Conservation (phyloP, 495 filamentous ascomycete species). For the Tetracladium marchalianum region DNA sequence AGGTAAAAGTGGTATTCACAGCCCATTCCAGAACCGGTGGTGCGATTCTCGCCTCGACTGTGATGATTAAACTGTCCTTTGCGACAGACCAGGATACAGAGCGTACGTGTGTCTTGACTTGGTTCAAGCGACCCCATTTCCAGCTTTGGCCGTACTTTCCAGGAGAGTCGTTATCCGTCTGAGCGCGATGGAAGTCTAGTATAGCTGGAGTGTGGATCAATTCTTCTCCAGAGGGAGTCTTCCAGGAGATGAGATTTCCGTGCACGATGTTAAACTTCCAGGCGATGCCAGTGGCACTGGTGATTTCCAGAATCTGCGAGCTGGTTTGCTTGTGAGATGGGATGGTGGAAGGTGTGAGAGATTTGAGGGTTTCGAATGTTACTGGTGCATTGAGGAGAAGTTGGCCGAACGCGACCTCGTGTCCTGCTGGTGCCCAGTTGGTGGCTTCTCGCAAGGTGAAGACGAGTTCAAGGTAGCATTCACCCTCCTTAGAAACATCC, state of each 20-base stretch:
- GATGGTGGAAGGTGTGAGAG: constrained; percentile 9
- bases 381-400: constrained; percentile 26
- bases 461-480: constrained; percentile 34
- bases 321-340: constrained; percentile 22
- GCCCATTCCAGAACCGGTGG: constrained; percentile 55
- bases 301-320: constrained; percentile 17
- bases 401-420: constrained; percentile 43
- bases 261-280: constrained; percentile 34
- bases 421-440: constrained; percentile 35
- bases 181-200: constrained; percentile 41
- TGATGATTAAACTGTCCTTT: constrained; percentile 19
- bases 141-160: constrained; percentile 31
- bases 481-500: constrained; percentile 2
- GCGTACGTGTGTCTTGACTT: constrained; percentile 32
- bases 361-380: constrained; percentile 20
- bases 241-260: constrained; percentile 30
- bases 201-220: constrained; percentile 33
- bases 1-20: constrained; percentile 42
- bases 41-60: constrained; percentile 40
- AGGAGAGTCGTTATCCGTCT: constrained; percentile 57
- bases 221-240: constrained; percentile 14
- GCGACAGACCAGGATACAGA: constrained; percentile 27
- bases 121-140: constrained; percentile 27
- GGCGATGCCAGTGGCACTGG: constrained; percentile 11
- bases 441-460: constrained; percentile 29